Evolutionary conservation across 108 stramenopile species (phyloP).

Genomic region (Pseudonitzschia pungens): DNA sequence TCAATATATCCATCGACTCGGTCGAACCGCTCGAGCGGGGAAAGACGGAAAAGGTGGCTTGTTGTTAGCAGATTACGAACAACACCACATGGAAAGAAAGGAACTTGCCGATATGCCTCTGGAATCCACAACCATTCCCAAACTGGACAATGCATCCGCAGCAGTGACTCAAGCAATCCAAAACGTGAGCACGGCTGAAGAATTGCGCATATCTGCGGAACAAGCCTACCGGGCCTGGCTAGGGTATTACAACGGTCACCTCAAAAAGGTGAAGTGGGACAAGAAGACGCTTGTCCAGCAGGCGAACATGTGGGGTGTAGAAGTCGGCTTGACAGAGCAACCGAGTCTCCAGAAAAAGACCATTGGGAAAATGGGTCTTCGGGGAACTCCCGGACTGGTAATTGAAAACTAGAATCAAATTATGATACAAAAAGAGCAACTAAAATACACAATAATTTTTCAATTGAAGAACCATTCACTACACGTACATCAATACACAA

Average conservation of each 20-base stretch:
- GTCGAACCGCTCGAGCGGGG: conserved; percentile 91
- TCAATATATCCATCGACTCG: conserved; percentile 92
- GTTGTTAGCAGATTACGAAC: conserved; percentile 55
- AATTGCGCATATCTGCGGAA: conserved; percentile 33
- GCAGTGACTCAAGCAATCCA: conserved; percentile 1
- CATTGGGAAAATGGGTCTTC: conserved; percentile 87
- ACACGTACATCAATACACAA: too few species aligned
- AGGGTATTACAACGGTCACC: conserved; percentile 85
- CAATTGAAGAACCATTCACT: background rate
- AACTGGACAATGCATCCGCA: conserved; percentile 3
- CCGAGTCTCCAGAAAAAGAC: conserved; percentile 75
- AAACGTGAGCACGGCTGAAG: conserved; percentile 19
- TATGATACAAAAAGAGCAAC: background rate
- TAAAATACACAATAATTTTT: background rate
- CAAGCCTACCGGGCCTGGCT: conserved; percentile 72
- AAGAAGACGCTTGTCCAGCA: conserved; percentile 52
- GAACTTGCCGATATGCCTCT: conserved; percentile 49
- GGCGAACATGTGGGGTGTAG: conserved; percentile 51
- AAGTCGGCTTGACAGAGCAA: conserved; percentile 54
- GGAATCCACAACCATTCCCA: conserved; percentile 23
- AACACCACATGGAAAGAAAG: conserved; percentile 35
- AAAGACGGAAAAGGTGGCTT: conserved; percentile 53
- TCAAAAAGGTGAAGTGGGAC: conserved; percentile 46
- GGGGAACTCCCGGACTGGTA: conserved; percentile 61
- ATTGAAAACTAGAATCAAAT: conserved; percentile 28